Conservation (phyloP, 2,329 filamentous ascomycete species). For the Neopestalotiopsis sp. region DNA sequence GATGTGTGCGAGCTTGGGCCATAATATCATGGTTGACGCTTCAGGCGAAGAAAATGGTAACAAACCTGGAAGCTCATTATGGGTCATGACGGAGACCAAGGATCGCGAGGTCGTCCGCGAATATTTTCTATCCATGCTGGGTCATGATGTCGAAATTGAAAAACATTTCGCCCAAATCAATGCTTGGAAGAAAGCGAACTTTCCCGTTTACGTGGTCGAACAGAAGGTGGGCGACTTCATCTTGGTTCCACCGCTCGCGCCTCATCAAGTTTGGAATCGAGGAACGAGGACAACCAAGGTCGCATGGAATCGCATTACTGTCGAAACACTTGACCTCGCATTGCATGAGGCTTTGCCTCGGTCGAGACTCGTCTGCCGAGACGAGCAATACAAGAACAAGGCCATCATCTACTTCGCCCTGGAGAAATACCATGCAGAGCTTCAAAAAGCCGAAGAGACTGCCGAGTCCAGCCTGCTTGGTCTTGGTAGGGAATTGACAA, state of each 20-base stretch:
- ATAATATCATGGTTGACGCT: conserved; percentile 98
- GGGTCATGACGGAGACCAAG: conserved; percentile 98
- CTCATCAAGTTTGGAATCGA: conserved; percentile 98
- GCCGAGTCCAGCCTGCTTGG: conserved; percentile 53
- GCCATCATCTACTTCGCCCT: conserved; percentile 91
- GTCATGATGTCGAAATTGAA: conserved; percentile 96
- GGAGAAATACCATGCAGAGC: conserved; percentile 73
- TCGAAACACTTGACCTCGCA: conserved; percentile 87
- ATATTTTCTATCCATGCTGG: conserved; percentile 90
- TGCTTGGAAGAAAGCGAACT: conserved; percentile 93
- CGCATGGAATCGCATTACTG: conserved; percentile 95
- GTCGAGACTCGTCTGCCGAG: conserved; percentile 88
- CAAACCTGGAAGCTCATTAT: conserved; percentile 86
- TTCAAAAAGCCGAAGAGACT: conserved; percentile 57
- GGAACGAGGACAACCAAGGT: conserved; percentile 97
- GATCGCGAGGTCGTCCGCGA: conserved; percentile 90
- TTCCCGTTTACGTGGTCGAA: conserved; percentile 90
- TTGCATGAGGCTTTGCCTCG: conserved; percentile 86
- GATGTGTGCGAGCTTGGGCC: conserved; percentile 95
- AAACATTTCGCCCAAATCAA: conserved; percentile 96
- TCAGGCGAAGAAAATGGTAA: conserved; percentile 76
- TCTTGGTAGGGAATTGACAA: conserved; percentile 49
- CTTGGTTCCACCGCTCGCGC: conserved; percentile 87
- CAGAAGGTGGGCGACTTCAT: conserved; percentile 92
- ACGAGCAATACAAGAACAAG: conserved; percentile 99